phyloP scores from a whole-genome alignment of 371 early-diverging fungal genomes.

The Rhizopus delemar region DNA sequence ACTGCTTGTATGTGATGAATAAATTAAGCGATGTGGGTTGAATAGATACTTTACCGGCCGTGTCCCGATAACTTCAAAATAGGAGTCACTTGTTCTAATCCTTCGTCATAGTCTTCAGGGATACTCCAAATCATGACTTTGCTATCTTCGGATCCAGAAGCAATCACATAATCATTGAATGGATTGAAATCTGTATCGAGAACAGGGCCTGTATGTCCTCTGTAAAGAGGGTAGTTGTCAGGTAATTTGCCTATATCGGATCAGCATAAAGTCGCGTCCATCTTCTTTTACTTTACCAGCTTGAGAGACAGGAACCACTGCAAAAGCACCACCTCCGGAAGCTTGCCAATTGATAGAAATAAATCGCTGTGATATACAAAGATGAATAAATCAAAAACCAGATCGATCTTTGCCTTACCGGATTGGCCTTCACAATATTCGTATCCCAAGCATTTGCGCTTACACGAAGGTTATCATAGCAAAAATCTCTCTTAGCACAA shows the following conservation, averaged over 20 bases:
- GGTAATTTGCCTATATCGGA: constrained; percentile 70
- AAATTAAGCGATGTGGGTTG: too few species aligned
- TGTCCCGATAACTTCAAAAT: constrained; percentile 69
- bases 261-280: too few species aligned
- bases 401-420: constrained; percentile 49
- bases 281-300: constrained; percentile 59
- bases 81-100: constrained; percentile 61
- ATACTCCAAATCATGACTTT: constrained; percentile 96
- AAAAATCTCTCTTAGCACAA: constrained; percentile 81
- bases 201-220: constrained; percentile 92
- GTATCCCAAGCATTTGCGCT: constrained; percentile 95
- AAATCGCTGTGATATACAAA: constrained; percentile 57
- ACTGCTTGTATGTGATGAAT: constrained; percentile 25
- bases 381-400: neutral
- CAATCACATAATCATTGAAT: constrained; percentile 91
- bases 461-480: constrained; percentile 94
- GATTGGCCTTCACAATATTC: constrained; percentile 93
- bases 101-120: constrained; percentile 77
- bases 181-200: constrained; percentile 97
- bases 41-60: constrained; percentile 42
- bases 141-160: constrained; percentile 92
- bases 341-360: constrained; percentile 94
- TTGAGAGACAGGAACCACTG: constrained; percentile 82
- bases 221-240: constrained; percentile 83
- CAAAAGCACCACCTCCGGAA: constrained; percentile 96